Evolutionary conservation across 192 early-diverging fungal genomes (phyloP), one percentile per base, ranked within the genome.

Genomic region (Backusella tarrabulga): DNA sequence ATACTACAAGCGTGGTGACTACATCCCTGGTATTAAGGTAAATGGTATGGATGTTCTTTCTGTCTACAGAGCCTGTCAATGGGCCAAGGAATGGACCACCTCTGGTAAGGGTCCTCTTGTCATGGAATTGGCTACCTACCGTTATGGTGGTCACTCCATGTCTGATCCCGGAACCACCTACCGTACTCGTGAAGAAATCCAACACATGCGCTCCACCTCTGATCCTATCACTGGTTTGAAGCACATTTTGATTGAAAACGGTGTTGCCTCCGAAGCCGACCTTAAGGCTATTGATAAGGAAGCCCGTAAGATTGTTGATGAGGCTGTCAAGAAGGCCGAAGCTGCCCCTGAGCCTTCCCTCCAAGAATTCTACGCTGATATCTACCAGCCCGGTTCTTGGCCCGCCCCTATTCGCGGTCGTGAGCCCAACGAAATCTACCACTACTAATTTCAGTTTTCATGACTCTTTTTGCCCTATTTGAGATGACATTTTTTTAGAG

Each of bases 141-240:
- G 97, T 73, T 99, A 99, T 86, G 97, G 97, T 85, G 97, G 97
- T 72, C 97, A 99, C 95, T 99, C 97, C 78, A 99, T 99, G 97
- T 99, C 97, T 74, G 97, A 99, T 86, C 97, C 97, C 40, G 97
- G 97, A 77, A 99, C 97, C 83, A 98, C 95, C 52, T 99, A 99
- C 93, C 93, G 97, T 78, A 96, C 96, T 69, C 95, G 97, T 85
- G 97, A 99, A 88, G 96, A 99, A 89, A 95, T 99, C 77, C 95
- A 97, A 87, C 91, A 99, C 84, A 98, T 99, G 95, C 92, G 97
- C 34, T 93, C 93, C 70, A 95, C 92, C 81, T 91, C 91, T 79
- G 97, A 98, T 83, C 93, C 95, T 72, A 97, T 99, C 87, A 97
- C 91, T 76, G 94, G 95, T 12, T 87, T 97, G 78, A 96, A 95